Base-by-base conservation (phyloP, 1,284 basidiomycete species). In the Psilocybe mexicana region DNA sequence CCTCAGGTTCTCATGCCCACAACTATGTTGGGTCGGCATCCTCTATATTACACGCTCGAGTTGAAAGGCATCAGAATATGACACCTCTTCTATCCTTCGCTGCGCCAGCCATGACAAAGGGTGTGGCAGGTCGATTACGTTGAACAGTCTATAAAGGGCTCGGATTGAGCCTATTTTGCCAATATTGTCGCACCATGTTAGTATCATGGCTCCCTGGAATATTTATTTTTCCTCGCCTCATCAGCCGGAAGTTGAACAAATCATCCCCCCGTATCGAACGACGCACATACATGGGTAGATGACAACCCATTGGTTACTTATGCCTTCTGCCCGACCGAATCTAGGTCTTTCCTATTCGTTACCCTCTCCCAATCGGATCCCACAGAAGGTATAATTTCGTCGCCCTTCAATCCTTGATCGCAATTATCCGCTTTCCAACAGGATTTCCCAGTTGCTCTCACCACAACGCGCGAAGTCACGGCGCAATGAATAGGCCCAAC, bases 131-230 rank as follows among this genome's bases (percentile, higher is more conserved):
- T 2, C 28, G 26, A 35, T 30, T 52, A 45, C 28, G 35, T 18
- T 18, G 12, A 38, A 45, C 38, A n/a, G 14, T 47, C 53, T 55
- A 55, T 48, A 54, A 26, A 45, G 35, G 25, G 52, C 36, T 45
- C 12, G 14, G 11, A 14, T n/a, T 11, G 45, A 55, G 53, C 53
- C 53, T 55, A 55, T 38, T 48, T 28, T 33, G 53, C 35, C 25
- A 48, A 24, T 28, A 40, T 55, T 33, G 54, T 55, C 54, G 30
- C 54, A 55, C 54, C 49, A 23, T 47, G 43, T n/a, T 14, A 3
- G 44, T 26, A 40, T 26, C 25, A 23, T 3, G 23, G 11, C 18
- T n/a, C 26, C 2, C 12, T 30, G 28, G 43, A 18, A 8, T 25
- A 8, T 43, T 10, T n/a, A 28, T 52, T 52, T 28, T 36, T 24